phyloP scores from a whole-genome alignment of 257 asterid species.

The Lantana camara region DNA sequence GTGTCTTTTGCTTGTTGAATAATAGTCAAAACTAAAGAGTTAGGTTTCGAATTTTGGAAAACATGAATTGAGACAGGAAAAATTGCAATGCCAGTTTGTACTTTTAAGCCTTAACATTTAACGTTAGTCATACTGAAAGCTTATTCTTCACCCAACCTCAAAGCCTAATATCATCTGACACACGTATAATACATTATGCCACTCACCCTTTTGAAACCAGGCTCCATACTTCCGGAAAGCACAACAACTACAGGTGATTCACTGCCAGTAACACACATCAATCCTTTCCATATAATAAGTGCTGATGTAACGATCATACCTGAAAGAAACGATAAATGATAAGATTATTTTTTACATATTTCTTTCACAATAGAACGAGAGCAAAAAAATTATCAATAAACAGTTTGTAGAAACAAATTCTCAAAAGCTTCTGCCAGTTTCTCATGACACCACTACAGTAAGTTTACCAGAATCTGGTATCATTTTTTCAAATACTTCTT shows the following conservation, averaged over 20 bases:
- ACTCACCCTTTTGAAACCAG: constrained; percentile 96
- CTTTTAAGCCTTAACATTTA: neutral
- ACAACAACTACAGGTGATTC: constrained; percentile 99
- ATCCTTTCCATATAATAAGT: constrained; percentile 95
- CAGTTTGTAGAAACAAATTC: neutral
- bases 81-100: too few relatives aligned
- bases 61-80: too few relatives aligned
- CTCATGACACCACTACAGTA: neutral
- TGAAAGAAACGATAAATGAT: constrained; percentile 34
- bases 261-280: constrained; percentile 95
- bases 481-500: constrained; percentile 6
- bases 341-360: constrained; percentile 3
- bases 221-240: constrained; percentile 99
- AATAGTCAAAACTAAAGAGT: constrained; percentile 9
- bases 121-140: neutral
- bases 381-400: neutral
- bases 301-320: constrained; percentile 99
- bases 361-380: constrained; percentile 1
- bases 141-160: neutral
- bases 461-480: neutral
- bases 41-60: too few relatives aligned
- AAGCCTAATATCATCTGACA: constrained; percentile 6
- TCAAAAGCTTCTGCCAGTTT: neutral
- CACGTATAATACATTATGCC: constrained; percentile 12
- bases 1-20: neutral